Conservation (phyloP, 2,329 filamentous ascomycete species). For the Pyrenophora teres region DNA sequence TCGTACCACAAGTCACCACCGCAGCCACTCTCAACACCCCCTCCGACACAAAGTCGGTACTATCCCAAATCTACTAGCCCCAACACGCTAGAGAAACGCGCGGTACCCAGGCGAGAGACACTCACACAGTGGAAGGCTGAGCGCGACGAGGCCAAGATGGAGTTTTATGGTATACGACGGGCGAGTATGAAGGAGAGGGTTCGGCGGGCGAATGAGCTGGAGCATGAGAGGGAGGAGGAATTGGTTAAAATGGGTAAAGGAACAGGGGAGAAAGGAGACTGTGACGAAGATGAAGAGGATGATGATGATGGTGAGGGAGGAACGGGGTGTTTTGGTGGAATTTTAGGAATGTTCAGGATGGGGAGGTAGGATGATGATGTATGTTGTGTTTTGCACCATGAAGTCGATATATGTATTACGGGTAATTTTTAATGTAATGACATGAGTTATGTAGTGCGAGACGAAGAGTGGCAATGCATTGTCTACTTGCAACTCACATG, state of each 20-base stretch:
- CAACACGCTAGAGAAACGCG: background rate
- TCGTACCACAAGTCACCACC: background rate
- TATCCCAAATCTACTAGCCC: background rate
- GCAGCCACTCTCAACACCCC: background rate
- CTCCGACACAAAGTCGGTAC: background rate
- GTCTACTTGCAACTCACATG: background rate
- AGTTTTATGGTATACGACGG: conserved; percentile 10
- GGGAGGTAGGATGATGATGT: background rate
- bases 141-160: conserved; percentile 23
- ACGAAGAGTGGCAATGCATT: no score
- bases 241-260: conserved; percentile 6
- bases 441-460: no score
- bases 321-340: conserved; percentile 7
- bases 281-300: background rate
- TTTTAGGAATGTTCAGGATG: conserved; percentile 4
- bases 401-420: background rate
- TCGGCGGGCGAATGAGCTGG: conserved; percentile 35
- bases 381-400: background rate
- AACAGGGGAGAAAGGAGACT: background rate
- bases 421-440: background rate
- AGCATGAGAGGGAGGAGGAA: conserved; percentile 31
- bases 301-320: background rate
- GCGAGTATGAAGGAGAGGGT: conserved; percentile 33
- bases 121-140: conserved; percentile 33
- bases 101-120: conserved; percentile 24